These are phyloP conservation scores for Boletus rubropictus DNA, from an alignment of 768 basidiomycete species.

Conservation along the genomic window DNA sequence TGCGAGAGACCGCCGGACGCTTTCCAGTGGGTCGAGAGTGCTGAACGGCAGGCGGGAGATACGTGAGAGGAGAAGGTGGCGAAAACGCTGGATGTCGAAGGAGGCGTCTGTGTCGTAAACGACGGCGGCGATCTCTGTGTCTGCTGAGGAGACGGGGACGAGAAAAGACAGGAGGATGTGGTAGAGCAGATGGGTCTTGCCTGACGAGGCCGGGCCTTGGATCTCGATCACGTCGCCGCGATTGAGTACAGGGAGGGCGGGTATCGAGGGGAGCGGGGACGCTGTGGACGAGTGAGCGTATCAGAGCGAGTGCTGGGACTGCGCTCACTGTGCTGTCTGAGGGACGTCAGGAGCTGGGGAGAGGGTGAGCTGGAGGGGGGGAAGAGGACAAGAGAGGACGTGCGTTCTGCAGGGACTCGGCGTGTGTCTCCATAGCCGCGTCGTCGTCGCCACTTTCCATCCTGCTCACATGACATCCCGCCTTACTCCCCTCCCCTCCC, in stretches of 20 bases:
- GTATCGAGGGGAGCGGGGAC: conserved; percentile 18
- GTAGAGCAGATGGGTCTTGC: conserved; percentile 77
- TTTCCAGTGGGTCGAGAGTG: conserved; percentile 19
- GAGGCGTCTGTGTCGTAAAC: conserved; percentile 66
- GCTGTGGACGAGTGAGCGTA: conserved; percentile 31
- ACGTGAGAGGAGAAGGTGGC: conserved; percentile 45
- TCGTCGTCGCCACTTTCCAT: conserved; percentile 25
- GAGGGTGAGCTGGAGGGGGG: conserved; percentile 5
- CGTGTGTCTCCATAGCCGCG: conserved; percentile 3
- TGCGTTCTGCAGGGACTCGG: conserved; percentile 34
- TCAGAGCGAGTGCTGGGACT: background rate
- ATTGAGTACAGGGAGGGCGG: conserved; percentile 28
- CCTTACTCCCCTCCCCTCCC: conserved; percentile 39
- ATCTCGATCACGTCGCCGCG: conserved; percentile 69
- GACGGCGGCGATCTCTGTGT: conserved; percentile 53
- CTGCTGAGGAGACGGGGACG: conserved; percentile 37
- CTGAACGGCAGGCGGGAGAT: conserved; percentile 29
- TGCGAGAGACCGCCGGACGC: conserved; percentile 39
- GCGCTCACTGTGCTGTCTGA: conserved; percentile 36
- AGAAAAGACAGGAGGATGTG: conserved; percentile 56
- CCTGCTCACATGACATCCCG: conserved; percentile 32
- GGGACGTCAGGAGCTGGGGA: conserved; percentile 39
- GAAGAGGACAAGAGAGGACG: conserved; percentile 9
- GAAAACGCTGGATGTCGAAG: conserved; percentile 55
- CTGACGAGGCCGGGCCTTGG: conserved; percentile 67